Evolutionary conservation across 148 eudicot species (phyloP).

Genomic region (Hydrangea macrophylla): DNA sequence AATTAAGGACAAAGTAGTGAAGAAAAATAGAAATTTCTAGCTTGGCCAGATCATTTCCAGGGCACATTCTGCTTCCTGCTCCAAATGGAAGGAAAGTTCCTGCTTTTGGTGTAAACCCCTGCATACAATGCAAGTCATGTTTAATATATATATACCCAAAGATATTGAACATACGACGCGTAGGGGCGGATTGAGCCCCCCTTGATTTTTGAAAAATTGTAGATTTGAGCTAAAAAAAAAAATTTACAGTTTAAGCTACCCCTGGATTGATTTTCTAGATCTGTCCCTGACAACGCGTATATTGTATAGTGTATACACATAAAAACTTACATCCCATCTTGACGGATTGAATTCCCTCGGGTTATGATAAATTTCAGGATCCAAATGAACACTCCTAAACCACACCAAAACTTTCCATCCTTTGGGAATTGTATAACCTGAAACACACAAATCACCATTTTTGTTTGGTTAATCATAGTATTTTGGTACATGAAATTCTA

Average conservation of each 20-base stretch:
- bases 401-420: slow-evolving; percentile 89
- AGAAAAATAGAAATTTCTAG: slow-evolving; percentile 83
- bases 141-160: not conserved
- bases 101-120: slow-evolving; percentile 63
- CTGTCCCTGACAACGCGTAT: too few species aligned
- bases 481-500: too few species aligned
- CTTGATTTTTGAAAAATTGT: too few species aligned
- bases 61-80: slow-evolving; percentile 74
- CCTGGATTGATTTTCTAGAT: too few species aligned
- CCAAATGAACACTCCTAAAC: slow-evolving; percentile 72
- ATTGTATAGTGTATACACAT: too few species aligned
- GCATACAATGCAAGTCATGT: not conserved
- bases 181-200: too few species aligned
- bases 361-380: slow-evolving; percentile 60
- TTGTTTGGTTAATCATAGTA: not conserved
- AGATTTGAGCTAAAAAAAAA: too few species aligned
- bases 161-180: too few species aligned
- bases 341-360: slow-evolving; percentile 72
- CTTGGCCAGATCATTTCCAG: slow-evolving; percentile 96
- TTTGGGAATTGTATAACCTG: slow-evolving; percentile 81
- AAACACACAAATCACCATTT: slow-evolving; percentile 3
- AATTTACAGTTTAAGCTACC: too few species aligned
- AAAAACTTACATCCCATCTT: slow-evolving; percentile 88
- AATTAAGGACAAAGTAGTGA: slow-evolving; percentile 76
- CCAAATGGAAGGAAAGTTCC: slow-evolving; percentile 88